phyloP scores from a whole-genome alignment of 164 flowering plant species.

The Protea cynaroides region DNA sequence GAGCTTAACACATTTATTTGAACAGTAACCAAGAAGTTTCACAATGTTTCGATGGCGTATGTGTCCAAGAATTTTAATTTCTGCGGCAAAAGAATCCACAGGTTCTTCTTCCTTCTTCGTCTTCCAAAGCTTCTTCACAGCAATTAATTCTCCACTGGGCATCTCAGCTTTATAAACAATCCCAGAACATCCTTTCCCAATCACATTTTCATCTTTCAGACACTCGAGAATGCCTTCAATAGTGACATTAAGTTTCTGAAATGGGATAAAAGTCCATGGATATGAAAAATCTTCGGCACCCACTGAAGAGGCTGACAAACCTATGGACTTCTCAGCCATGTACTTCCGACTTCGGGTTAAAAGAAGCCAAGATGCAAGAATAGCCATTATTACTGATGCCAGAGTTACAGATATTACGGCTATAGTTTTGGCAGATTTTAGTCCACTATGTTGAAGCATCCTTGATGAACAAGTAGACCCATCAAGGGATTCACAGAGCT shows the following conservation, averaged over 20 bases:
- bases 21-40: conserved; percentile 69
- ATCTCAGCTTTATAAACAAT: conserved; percentile 85
- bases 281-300: conserved; percentile 82
- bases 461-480: conserved; percentile 69
- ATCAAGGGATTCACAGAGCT: conserved; percentile 67
- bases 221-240: conserved; percentile 74
- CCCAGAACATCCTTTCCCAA: conserved; percentile 96
- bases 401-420: conserved; percentile 53
- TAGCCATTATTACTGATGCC: conserved; percentile 42
- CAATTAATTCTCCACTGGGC: conserved; percentile 83
- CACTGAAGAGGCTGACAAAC: conserved; percentile 27
- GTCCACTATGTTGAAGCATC: conserved; percentile 25
- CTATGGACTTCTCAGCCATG: conserved; percentile 39
- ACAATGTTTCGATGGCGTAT: conserved; percentile 79
- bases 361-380: conserved; percentile 59
- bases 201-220: conserved; percentile 71
- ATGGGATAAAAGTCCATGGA: conserved; percentile 97
- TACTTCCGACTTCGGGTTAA: conserved; percentile 44
- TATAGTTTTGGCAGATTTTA: conserved; percentile 56
- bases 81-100: conserved; percentile 61
- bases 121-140: conserved; percentile 93
- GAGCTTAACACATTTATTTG: conserved; percentile 57
- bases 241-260: conserved; percentile 71
- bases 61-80: conserved; percentile 70
- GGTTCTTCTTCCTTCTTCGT: conserved; percentile 56